phyloP scores from a whole-genome alignment of 352 stramenopile species.

The Phytophthora pini region DNA sequence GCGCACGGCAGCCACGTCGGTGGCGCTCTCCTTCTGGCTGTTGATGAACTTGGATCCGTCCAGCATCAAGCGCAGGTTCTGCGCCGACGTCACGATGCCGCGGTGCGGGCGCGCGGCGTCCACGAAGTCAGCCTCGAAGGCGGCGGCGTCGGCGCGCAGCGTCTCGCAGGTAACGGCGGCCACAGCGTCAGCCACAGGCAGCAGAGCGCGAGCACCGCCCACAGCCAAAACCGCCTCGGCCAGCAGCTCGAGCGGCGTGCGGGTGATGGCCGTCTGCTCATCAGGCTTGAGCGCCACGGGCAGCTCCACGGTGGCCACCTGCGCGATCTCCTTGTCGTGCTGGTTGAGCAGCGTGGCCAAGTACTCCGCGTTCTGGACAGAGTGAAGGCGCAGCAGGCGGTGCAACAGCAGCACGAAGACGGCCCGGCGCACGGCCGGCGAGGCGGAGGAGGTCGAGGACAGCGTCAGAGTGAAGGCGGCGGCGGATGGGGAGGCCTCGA shows the following conservation, averaged over 20 bases:
- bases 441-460: slow-evolving; percentile 9
- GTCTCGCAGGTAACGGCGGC: slow-evolving; percentile 87
- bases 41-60: slow-evolving; percentile 89
- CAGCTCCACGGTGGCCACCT: slow-evolving; percentile 40
- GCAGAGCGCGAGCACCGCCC: slow-evolving; percentile 64
- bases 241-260: slow-evolving; percentile 53
- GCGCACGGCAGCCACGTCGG: slow-evolving; percentile 52
- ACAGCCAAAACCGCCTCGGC: slow-evolving; percentile 62
- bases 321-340: slow-evolving; percentile 38
- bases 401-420: slow-evolving; percentile 52
- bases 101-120: slow-evolving; percentile 84
- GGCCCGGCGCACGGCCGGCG: slow-evolving; percentile 33
- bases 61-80: slow-evolving; percentile 88
- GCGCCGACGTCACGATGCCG: slow-evolving; percentile 85
- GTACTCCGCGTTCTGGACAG: slow-evolving; percentile 47
- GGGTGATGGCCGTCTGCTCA: slow-evolving; percentile 47
- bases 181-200: slow-evolving; percentile 76
- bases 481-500: slow-evolving; percentile 16
- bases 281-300: slow-evolving; percentile 43
- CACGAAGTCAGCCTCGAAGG: slow-evolving; percentile 89
- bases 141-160: slow-evolving; percentile 57
- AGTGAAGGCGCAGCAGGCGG: slow-evolving; percentile 49
- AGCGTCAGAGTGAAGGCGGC: slow-evolving; percentile 16
- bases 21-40: slow-evolving; percentile 45
- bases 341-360: slow-evolving; percentile 69